phyloP scores from a whole-genome alignment of 192 early-diverging fungal genomes.

The Chytriomyces hyalinus region DNA sequence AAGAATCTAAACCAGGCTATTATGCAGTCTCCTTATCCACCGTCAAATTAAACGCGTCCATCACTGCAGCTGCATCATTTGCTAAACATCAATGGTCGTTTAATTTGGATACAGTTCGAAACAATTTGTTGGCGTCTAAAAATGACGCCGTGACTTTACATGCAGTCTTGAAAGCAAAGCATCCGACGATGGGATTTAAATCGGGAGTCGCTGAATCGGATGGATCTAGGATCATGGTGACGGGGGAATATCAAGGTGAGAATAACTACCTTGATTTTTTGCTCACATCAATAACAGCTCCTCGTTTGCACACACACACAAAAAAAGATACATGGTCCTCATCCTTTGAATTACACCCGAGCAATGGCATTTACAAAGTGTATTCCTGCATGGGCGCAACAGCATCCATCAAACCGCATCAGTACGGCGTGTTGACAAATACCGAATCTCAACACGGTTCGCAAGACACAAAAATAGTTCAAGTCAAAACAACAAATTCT shows the following conservation, averaged over 20 bases:
- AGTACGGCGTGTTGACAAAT: no score
- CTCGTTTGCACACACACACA: background rate
- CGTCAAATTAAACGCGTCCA: background rate
- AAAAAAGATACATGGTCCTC: background rate
- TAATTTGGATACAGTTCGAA: background rate
- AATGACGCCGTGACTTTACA: background rate
- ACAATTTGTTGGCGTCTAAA: background rate
- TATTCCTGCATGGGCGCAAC: background rate
- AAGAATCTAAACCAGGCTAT: background rate
- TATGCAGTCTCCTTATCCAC: background rate
- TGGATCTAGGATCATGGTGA: background rate
- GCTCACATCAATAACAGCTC: background rate
- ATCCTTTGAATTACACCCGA: background rate
- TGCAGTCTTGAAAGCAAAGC: background rate
- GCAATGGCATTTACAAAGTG: background rate
- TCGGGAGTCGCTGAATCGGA: background rate
- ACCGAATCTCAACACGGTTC: no score
- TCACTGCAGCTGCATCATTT: background rate
- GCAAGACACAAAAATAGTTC: no score
- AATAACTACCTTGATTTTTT: background rate
- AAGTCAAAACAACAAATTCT: background rate
- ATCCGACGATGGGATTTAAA: background rate
- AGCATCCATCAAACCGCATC: background rate
- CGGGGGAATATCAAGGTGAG: background rate
- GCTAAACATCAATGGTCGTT: conserved; percentile 1